phyloP scores from a whole-genome alignment of 495 filamentous ascomycete species.

The Tuber microsphaerosporum region DNA sequence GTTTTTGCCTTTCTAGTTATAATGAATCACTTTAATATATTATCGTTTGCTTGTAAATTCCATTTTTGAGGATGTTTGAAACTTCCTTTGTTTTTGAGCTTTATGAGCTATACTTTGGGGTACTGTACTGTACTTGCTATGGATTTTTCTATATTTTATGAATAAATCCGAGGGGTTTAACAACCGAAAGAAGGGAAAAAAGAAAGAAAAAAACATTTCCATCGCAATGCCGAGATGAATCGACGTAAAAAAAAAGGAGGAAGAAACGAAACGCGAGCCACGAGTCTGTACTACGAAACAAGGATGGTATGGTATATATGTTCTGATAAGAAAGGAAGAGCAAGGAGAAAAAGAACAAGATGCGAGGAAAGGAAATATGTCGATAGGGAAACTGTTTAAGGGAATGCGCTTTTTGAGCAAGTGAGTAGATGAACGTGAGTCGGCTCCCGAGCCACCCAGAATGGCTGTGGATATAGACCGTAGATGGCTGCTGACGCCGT shows the following conservation, averaged over 20 bases:
- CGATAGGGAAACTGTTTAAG: neutral
- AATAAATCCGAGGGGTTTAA: too few relatives aligned
- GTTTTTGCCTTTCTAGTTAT: too few relatives aligned
- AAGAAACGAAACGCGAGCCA: neutral
- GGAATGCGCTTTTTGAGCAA: neutral
- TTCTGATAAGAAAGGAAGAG: neutral
- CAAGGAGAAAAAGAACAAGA: constrained; percentile 6
- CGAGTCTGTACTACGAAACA: neutral
- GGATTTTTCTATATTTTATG: too few relatives aligned
- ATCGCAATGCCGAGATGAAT: neutral
- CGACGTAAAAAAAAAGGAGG: neutral
- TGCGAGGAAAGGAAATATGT: constrained; percentile 11
- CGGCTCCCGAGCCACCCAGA: neutral
- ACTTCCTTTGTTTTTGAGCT: too few relatives aligned
- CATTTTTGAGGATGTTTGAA: too few relatives aligned
- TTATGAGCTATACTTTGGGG: too few relatives aligned
- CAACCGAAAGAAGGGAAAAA: too few relatives aligned
- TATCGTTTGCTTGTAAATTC: too few relatives aligned
- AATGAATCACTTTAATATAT: too few relatives aligned
- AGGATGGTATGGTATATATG: neutral
- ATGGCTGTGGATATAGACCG: neutral
- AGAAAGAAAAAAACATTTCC: too few relatives aligned
- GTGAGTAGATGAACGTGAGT: neutral
- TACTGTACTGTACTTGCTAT: too few relatives aligned
- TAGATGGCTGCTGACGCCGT: neutral